Conservation (phyloP, 805 yeast species). For the Candida verbasci region DNA sequence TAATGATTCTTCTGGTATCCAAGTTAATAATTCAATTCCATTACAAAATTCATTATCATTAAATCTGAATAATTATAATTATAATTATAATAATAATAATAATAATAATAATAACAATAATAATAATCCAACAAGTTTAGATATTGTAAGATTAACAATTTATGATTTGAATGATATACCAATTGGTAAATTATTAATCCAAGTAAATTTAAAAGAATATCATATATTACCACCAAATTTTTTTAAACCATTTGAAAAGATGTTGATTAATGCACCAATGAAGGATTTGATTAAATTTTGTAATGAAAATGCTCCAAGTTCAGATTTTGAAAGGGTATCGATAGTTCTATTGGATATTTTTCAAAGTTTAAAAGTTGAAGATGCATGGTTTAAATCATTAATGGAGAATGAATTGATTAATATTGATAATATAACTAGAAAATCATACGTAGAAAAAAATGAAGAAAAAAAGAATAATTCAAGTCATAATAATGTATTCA, state of each 20-base stretch:
- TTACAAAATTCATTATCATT: slow-evolving; percentile 1
- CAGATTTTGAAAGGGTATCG: slow-evolving; percentile 52
- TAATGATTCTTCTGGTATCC: slow-evolving; percentile 7
- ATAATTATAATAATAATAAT: too few relatives aligned
- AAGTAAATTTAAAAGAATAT: slow-evolving; percentile 46
- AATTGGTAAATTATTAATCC: slow-evolving; percentile 56
- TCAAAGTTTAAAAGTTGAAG: slow-evolving; percentile 64
- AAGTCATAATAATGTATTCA: slow-evolving; percentile 29
- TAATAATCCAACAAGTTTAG: slow-evolving; percentile 17
- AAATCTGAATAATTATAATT: too few relatives aligned
- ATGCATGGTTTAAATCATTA: slow-evolving; percentile 67
- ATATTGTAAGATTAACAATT: slow-evolving; percentile 43
- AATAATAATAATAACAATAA: too few relatives aligned
- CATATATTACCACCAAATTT: slow-evolving; percentile 56
- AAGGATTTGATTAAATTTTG: slow-evolving; percentile 49
- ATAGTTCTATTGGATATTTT: slow-evolving; percentile 66
- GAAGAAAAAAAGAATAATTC: slow-evolving; percentile 6
- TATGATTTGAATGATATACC: slow-evolving; percentile 38
- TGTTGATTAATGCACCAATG: slow-evolving; percentile 52
- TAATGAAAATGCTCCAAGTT: slow-evolving; percentile 31
- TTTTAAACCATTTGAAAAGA: slow-evolving; percentile 59
- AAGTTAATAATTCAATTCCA: slow-evolving; percentile 4
- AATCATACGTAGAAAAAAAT: slow-evolving; percentile 30
- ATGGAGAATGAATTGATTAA: slow-evolving; percentile 61
- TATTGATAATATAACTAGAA: slow-evolving; percentile 42